Percentiles rank a stretch among this genome's conserved stretches.
Evolutionary conservation across 352 stramenopile genomes (phyloP).

Genomic region (Globisporangium lucens): DNA sequence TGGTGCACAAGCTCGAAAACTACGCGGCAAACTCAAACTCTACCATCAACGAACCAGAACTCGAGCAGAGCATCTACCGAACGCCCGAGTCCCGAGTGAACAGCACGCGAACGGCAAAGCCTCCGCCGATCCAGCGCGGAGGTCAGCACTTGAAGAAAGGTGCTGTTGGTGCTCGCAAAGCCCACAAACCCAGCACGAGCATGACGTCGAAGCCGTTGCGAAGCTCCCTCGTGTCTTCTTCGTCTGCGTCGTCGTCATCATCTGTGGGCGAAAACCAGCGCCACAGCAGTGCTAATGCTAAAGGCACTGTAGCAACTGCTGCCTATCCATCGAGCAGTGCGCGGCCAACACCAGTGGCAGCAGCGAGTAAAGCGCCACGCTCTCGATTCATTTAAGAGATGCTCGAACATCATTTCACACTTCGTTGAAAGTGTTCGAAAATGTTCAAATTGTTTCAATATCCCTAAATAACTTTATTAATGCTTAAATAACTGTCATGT

Average conservation of each 20-base stretch:
- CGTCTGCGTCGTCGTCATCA: conserved; percentile 2
- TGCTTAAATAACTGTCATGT: no score
- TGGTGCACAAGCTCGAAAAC: conserved; percentile 20
- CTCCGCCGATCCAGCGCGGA: conserved; percentile 7
- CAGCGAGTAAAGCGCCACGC: not conserved
- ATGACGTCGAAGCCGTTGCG: conserved; percentile 9
- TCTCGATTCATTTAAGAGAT: conserved; percentile 2
- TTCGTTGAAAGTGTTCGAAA: no score
- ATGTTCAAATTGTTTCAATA: no score
- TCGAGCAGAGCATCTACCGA: conserved; percentile 9
- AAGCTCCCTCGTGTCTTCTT: conserved; percentile 5
- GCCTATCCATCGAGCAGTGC: not conserved
- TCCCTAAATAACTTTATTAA: no score
- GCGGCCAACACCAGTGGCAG: not conserved
- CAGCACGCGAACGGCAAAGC: not conserved
- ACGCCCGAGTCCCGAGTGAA: conserved; percentile 13
- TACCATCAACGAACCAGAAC: conserved; percentile 3
- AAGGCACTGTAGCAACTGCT: not conserved
- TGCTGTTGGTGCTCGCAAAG: not conserved
- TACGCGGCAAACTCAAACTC: not conserved
- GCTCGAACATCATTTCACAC: no score
- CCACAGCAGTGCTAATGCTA: not conserved
- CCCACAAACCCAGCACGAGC: conserved; percentile 2
- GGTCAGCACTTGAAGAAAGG: not conserved
- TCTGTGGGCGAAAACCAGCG: not conserved